Evolutionary conservation across 1,284 basidiomycete species (phyloP), one percentile per base, ranked within the genome.

Genomic region (Cystobasidiaceae sp.): DNA sequence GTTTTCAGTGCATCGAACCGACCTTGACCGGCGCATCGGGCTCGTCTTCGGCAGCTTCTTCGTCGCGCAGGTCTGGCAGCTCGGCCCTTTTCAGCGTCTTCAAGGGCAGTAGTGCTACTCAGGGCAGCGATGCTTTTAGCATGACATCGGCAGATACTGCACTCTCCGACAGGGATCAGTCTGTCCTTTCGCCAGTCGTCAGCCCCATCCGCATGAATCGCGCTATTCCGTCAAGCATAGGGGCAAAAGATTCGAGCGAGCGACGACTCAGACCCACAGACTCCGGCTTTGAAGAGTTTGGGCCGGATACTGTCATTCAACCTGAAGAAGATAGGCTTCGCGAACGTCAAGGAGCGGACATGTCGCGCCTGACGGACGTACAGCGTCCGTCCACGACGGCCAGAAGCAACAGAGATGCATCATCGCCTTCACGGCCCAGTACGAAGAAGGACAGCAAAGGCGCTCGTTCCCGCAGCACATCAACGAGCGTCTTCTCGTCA

Each of bases 251-350:
- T 50, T 25, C 11, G 25, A 32, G 33, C 7, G 21, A 46, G 8
- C 21, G n/a, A 54, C 23, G 17, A 23, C 23, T 13, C 27, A 44
- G 25, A n/a, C 50, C 27, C 17, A 32, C 51, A 13, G 61, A 56
- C 25, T 55, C 51, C 15, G 61, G 52, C 8, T 64, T 64, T 32
- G 51, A 43, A 27, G 61, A 64, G 3, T 64, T 64, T 21, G 45
- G 61, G 23, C 61, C 61, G 32, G 49, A 64, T 64, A 46, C 17
- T 28, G 23, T 51, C 11, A 48, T 64, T 28, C 1, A 51, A 27
- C 39, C 23, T 25, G 27, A 43, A 28, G 23, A 5, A 17, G 6
- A 5, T 11, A 8, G 19, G 48, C 32, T 28, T 41, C 23, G 30
- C 7, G 19, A 17, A 21, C 44, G 34, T 27, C 32, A 46, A 44